phyloP scores from a whole-genome alignment of 345 rosid genomes.

The Excoecaria cochinchinensis region DNA sequence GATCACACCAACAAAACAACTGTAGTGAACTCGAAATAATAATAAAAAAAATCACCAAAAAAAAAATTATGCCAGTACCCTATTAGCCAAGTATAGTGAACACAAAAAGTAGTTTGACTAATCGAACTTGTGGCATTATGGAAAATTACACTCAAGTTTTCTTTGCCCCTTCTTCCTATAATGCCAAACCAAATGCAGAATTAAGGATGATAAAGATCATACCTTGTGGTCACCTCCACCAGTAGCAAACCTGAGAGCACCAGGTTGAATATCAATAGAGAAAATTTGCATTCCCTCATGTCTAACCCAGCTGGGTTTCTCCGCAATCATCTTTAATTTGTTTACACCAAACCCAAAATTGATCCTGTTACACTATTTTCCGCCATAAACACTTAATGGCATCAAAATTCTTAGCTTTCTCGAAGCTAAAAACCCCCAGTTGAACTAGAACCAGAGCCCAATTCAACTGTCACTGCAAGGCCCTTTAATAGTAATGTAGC shows the following conservation, averaged over 20 bases:
- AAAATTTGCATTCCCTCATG: slow-evolving; percentile 98
- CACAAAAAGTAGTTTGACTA: neutral
- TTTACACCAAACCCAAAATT: slow-evolving; percentile 15
- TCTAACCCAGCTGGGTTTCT: slow-evolving; percentile 92
- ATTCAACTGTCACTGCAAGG: neutral
- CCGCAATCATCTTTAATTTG: slow-evolving; percentile 72
- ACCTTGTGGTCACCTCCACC: slow-evolving; percentile 99
- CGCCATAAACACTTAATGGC: slow-evolving; percentile 16
- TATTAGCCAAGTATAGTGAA: neutral
- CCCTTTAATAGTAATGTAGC: neutral
- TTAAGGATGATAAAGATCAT: slow-evolving; percentile 8
- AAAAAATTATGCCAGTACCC: no score
- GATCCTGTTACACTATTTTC: slow-evolving; percentile 11
- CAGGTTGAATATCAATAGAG: slow-evolving; percentile 96
- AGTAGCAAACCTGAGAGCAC: slow-evolving; percentile 91
- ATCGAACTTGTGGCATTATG: slow-evolving; percentile 12
- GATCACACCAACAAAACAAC: neutral
- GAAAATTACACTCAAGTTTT: neutral
- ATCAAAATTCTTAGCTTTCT: slow-evolving; percentile 23
- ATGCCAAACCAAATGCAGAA: slow-evolving; percentile 9
- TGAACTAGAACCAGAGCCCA: slow-evolving; percentile 5
- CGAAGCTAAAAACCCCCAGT: slow-evolving; percentile 8
- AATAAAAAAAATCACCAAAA: neutral
- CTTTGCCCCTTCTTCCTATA: neutral
- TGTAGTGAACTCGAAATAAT: neutral